These are phyloP conservation scores for Vittaforma corneae DNA, from an alignment of 371 early-diverging fungal species.

Conservation along the genomic window DNA sequence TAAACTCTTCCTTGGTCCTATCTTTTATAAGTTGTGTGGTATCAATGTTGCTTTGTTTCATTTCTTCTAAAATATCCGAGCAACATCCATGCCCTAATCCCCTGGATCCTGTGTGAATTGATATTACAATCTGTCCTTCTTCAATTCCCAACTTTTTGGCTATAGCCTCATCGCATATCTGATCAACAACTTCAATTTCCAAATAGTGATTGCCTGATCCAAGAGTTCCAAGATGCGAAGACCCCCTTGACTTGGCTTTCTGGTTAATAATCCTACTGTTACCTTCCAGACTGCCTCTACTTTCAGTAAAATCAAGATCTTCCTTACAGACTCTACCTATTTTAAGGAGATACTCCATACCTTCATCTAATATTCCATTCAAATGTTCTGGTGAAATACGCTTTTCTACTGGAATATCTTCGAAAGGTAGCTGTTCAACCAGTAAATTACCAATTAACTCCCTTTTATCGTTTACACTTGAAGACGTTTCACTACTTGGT, in stretches of 20 bases:
- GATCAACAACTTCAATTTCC: slow-evolving; percentile 55
- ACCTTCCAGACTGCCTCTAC: slow-evolving; percentile 38
- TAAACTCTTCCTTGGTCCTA: neutral
- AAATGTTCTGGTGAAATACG: neutral
- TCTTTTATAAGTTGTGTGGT: slow-evolving; percentile 1
- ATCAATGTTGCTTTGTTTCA: neutral
- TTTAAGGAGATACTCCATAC: slow-evolving; percentile 31
- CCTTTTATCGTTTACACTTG: slow-evolving; percentile 1
- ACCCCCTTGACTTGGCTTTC: slow-evolving; percentile 44
- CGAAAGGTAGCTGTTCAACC: slow-evolving; percentile 18
- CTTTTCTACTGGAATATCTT: neutral
- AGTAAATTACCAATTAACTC: slow-evolving; percentile 21
- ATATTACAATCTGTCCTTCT: slow-evolving; percentile 42
- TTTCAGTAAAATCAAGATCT: slow-evolving; percentile 46
- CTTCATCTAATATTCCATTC: slow-evolving; percentile 36
- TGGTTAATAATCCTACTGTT: slow-evolving; percentile 38
- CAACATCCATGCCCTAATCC: slow-evolving; percentile 54
- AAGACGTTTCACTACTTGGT: too few species aligned
- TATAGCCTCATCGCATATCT: slow-evolving; percentile 47
- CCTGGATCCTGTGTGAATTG: slow-evolving; percentile 57
- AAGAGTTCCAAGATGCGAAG: slow-evolving; percentile 51
- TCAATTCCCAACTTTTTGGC: slow-evolving; percentile 37
- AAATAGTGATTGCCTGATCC: slow-evolving; percentile 59
- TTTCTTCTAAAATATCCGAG: slow-evolving; percentile 29
- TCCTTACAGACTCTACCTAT: slow-evolving; percentile 18